Conservation (phyloP, 148 eudicot genomes). For the Fallopia convolvulus region DNA sequence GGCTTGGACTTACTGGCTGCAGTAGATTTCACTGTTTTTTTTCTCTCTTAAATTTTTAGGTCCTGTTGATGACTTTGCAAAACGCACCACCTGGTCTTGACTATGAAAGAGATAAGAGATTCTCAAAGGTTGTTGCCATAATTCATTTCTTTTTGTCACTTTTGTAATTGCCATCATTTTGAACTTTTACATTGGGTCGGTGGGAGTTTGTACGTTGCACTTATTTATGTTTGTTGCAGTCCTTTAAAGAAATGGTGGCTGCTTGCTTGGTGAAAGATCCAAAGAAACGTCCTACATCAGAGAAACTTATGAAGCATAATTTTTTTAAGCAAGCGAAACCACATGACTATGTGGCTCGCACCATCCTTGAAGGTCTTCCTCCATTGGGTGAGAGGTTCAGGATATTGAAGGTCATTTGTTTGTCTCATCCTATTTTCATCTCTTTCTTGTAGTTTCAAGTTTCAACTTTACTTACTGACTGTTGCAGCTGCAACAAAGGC, state of each 20-base stretch:
- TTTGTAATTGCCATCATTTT: background rate
- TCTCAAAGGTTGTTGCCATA: slow-evolving; percentile 61
- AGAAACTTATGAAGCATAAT: slow-evolving; percentile 76
- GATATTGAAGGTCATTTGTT: slow-evolving; percentile 62
- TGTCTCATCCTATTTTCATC: slow-evolving; percentile 10
- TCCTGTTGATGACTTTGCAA: slow-evolving; percentile 88
- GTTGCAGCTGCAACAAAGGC: background rate
- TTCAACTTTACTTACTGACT: background rate
- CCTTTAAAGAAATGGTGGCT: slow-evolving; percentile 83
- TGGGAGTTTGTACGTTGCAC: background rate
- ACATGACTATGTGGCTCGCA: slow-evolving; percentile 53
- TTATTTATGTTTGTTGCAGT: slow-evolving; percentile 35
- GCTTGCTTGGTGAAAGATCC: slow-evolving; percentile 98
- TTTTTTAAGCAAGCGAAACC: slow-evolving; percentile 72
- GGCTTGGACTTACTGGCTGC: background rate
- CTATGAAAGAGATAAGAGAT: slow-evolving; percentile 92
- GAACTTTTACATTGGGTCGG: background rate
- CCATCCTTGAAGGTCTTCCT: slow-evolving; percentile 60
- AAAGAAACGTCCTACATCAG: slow-evolving; percentile 81
- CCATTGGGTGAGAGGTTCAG: slow-evolving; percentile 80
- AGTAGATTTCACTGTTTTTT: background rate
- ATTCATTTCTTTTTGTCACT: background rate
- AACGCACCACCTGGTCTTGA: slow-evolving; percentile 98
- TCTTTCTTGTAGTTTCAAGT: background rate
- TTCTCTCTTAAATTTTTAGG: slow-evolving; percentile 37